Evolutionary conservation across 306 rosid species (phyloP).

Genomic region (Sechiopsis laciniata): DNA sequence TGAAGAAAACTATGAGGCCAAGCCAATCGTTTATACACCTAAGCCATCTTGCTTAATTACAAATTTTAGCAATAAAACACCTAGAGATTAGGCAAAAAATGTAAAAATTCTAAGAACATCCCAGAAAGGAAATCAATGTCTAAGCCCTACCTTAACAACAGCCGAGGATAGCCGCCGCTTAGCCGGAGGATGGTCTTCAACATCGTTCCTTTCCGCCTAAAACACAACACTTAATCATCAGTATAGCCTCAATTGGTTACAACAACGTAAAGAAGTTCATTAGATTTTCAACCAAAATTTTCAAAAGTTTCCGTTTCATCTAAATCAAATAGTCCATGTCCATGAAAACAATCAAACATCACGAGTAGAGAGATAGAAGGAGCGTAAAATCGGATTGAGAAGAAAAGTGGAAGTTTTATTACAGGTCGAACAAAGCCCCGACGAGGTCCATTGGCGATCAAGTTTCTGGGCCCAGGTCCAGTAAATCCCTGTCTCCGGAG

Average conservation of each 20-base stretch:
- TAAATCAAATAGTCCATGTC: not conserved
- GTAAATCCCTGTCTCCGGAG: constrained; percentile 43
- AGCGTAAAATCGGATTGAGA: not conserved
- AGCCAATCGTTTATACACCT: not conserved
- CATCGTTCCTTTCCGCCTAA: constrained; percentile 57
- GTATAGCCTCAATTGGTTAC: not conserved
- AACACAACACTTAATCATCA: constrained; percentile 2
- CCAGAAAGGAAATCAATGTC: not conserved
- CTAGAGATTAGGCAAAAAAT: not conserved
- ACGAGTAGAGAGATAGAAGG: not conserved
- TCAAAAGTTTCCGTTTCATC: not conserved
- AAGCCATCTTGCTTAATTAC: too few relatives aligned
- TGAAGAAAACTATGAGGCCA: not conserved
- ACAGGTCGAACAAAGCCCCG: constrained; percentile 38
- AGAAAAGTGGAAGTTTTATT: too few relatives aligned
- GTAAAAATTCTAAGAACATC: not conserved
- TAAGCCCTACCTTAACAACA: constrained; percentile 62
- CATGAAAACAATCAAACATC: not conserved
- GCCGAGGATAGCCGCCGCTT: constrained; percentile 80
- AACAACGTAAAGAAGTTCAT: not conserved
- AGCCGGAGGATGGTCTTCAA: constrained; percentile 66
- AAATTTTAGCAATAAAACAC: not conserved
- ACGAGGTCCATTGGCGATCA: constrained; percentile 56
- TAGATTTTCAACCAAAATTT: not conserved
- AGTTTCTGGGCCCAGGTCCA: constrained; percentile 16